Conservation (phyloP, 2,329 filamentous ascomycete species). For the Stemphylium vesicarium region DNA sequence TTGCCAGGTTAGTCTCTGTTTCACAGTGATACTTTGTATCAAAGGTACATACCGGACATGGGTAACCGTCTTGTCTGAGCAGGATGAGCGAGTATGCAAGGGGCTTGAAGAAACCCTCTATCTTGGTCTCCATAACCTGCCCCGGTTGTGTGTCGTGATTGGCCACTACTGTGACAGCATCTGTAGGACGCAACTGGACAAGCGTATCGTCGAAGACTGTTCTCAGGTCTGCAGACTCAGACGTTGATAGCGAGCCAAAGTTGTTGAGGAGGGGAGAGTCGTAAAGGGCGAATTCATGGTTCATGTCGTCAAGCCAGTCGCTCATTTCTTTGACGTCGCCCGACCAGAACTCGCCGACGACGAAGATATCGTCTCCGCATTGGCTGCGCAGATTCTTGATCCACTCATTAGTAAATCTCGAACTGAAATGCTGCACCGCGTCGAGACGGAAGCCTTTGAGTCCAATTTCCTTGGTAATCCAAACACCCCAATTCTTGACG, state of each 20-base stretch:
- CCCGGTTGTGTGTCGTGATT: constrained; percentile 75
- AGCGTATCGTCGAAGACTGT: constrained; percentile 67
- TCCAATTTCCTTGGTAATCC: constrained; percentile 67
- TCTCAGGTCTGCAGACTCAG: constrained; percentile 65
- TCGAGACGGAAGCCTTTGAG: constrained; percentile 73
- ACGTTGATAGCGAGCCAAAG: constrained; percentile 66
- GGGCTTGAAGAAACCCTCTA: constrained; percentile 72
- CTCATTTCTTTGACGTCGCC: constrained; percentile 63
- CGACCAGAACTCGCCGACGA: constrained; percentile 75
- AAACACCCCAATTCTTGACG: constrained; percentile 69
- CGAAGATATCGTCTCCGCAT: constrained; percentile 63
- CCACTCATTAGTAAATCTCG: constrained; percentile 70
- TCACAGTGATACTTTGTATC: no score
- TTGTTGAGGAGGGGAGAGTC: constrained; percentile 73
- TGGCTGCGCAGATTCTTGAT: constrained; percentile 59
- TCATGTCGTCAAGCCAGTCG: constrained; percentile 64
- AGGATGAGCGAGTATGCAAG: constrained; percentile 76
- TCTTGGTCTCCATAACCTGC: constrained; percentile 67
- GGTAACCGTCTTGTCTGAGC: constrained; percentile 66
- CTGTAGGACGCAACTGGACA: constrained; percentile 59
- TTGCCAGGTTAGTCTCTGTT: no score
- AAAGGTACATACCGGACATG: constrained; percentile 56
- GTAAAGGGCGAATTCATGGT: constrained; percentile 63
- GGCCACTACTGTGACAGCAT: constrained; percentile 71
- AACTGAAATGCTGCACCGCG: constrained; percentile 74